Conservation (phyloP, 768 basidiomycete species). For the Russula dissimulans region DNA sequence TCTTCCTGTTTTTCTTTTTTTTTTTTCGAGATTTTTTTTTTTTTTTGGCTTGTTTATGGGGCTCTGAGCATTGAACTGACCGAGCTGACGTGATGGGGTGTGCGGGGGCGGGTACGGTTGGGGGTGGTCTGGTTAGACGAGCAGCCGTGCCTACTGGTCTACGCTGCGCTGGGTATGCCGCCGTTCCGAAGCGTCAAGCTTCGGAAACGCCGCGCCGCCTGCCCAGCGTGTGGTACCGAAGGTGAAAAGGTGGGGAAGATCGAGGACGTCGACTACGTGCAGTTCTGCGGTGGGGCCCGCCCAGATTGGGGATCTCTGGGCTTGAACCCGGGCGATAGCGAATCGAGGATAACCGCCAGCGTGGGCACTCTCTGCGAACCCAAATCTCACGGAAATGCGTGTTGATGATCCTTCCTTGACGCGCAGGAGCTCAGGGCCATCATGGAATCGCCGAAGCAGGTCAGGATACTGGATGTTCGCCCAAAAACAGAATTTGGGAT, state of each 20-base stretch:
- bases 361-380: conserved; percentile 19
- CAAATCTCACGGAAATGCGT: neutral
- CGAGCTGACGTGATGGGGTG: too few relatives aligned
- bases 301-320: conserved; percentile 61
- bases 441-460: conserved; percentile 27
- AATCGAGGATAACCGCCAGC: conserved; percentile 25
- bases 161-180: conserved; percentile 57
- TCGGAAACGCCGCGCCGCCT: conserved; percentile 59
- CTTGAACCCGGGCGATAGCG: conserved; percentile 24
- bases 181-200: conserved; percentile 80
- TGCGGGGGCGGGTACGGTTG: too few relatives aligned
- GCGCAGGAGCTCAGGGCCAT: conserved; percentile 37
- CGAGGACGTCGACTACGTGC: conserved; percentile 63
- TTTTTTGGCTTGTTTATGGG: too few relatives aligned
- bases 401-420: neutral
- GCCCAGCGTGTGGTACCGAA: conserved; percentile 64
- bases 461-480: conserved; percentile 67
- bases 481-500: conserved; percentile 76
- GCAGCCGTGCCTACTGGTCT: conserved; percentile 59
- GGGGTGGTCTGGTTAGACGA: conserved; percentile 33
- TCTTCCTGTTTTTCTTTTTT: neutral
- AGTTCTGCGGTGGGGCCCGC: conserved; percentile 70
- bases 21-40: too few relatives aligned
- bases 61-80: too few relatives aligned
- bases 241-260: conserved; percentile 38